These are phyloP conservation scores for Pythium insidiosum DNA, from an alignment of 352 stramenopile species.

Conservation along the genomic window DNA sequence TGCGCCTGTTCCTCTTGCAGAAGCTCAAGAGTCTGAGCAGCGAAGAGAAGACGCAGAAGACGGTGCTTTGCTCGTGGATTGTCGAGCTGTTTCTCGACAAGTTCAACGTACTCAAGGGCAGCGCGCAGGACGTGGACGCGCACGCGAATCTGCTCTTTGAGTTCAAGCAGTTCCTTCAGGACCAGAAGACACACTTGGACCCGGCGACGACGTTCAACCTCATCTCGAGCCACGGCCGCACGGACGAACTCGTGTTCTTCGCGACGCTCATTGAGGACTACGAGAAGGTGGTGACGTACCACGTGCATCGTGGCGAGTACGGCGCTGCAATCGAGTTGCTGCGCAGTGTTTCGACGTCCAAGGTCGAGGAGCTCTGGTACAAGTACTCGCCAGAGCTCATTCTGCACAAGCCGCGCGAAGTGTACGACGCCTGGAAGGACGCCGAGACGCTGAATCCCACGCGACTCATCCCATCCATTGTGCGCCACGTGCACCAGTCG, in stretches of 20 bases:
- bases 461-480: conserved; percentile 89
- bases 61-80: conserved; percentile 90
- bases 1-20: conserved; percentile 85
- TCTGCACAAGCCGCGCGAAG: conserved; percentile 85
- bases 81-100: conserved; percentile 91
- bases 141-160: conserved; percentile 84
- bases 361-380: conserved; percentile 92
- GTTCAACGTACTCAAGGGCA: conserved; percentile 82
- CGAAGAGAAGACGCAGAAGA: conserved; percentile 89
- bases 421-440: conserved; percentile 89
- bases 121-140: conserved; percentile 76
- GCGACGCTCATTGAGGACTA: conserved; percentile 92
- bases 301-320: conserved; percentile 88
- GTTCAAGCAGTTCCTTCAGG: conserved; percentile 90
- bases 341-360: conserved; percentile 80
- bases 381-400: conserved; percentile 93
- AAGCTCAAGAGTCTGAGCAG: conserved; percentile 77
- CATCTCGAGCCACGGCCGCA: conserved; percentile 88
- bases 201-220: conserved; percentile 89
- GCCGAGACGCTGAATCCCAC: conserved; percentile 86
- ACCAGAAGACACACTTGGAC: conserved; percentile 82
- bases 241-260: conserved; percentile 90
- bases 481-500: conserved; percentile 85
- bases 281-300: conserved; percentile 90
- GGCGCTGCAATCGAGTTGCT: conserved; percentile 85